Evolutionary conservation across 768 basidiomycete species (phyloP).

Genomic region (Asterophora parasitica): DNA sequence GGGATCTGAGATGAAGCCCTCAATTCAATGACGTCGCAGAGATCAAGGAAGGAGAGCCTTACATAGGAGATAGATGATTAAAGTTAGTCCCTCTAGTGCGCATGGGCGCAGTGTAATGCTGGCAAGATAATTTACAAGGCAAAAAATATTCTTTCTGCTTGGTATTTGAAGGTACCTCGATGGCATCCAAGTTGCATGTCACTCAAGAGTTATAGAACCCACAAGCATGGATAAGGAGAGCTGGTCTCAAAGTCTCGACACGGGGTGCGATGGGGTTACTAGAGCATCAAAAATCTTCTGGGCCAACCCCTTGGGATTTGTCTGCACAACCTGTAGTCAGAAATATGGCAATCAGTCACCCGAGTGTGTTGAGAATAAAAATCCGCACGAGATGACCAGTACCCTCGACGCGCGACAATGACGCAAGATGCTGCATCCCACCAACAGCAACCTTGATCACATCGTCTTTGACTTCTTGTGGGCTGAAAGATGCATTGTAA

Average conservation of each 20-base stretch:
- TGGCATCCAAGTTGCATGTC: no score
- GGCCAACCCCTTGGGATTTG: constrained; percentile 28
- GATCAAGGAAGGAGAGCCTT: no score
- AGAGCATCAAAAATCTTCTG: constrained; percentile 35
- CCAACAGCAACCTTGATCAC: constrained; percentile 31
- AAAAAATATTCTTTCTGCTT: no score
- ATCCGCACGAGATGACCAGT: constrained; percentile 39
- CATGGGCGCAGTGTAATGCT: no score
- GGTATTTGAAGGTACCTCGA: no score
- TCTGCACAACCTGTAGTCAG: constrained; percentile 23
- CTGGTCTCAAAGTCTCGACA: constrained; percentile 12
- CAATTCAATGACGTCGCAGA: no score
- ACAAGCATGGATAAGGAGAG: no score
- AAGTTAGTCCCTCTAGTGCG: no score
- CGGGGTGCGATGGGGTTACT: not conserved
- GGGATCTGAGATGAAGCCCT: no score
- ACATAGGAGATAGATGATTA: no score
- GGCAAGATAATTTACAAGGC: no score
- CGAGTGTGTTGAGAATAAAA: not conserved
- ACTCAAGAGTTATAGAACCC: no score
- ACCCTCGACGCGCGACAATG: constrained; percentile 31
- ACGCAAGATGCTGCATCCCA: constrained; percentile 31
- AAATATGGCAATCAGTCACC: not conserved
- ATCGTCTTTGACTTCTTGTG: constrained; percentile 30
- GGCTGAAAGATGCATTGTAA: constrained; percentile 19